A percentile compares a stretch with the other conserved stretches of the same genome.
These are phyloP conservation scores for Vigna radiata DNA, from an alignment of 306 rosid genomes.

Conservation along the genomic window DNA sequence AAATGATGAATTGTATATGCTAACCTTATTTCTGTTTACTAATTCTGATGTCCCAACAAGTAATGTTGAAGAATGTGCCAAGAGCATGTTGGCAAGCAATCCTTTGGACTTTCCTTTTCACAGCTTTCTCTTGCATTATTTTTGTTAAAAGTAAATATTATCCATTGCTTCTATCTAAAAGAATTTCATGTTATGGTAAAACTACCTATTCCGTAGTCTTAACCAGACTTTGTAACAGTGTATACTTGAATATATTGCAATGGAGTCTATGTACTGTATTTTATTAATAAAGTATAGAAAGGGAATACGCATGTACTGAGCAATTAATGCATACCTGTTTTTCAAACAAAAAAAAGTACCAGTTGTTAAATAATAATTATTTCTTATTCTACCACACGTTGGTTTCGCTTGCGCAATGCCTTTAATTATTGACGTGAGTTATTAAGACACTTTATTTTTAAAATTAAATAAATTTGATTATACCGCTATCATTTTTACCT, in stretches of 20 bases:
- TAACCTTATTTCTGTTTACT: not conserved
- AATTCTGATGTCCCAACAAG: constrained; percentile 13
- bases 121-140: not conserved
- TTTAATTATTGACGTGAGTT: not conserved
- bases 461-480: not conserved
- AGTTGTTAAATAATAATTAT: too few relatives aligned
- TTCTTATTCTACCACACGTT: too few relatives aligned
- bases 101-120: constrained; percentile 9
- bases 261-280: not conserved
- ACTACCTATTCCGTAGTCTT: not conserved
- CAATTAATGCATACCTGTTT: not conserved
- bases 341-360: not conserved
- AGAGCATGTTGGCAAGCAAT: not conserved
- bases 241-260: not conserved
- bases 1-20: constrained; percentile 38
- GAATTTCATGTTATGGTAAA: not conserved
- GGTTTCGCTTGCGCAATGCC: not conserved
- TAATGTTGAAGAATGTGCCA: constrained; percentile 12
- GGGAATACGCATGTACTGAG: not conserved
- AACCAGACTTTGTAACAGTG: not conserved
- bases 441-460: not conserved
- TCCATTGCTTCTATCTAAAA: not conserved
- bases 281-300: not conserved
- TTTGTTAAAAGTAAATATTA: not conserved
- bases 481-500: not conserved